Conservation (phyloP, 305 asterid species). For the Stenogyne calaminthoides region DNA sequence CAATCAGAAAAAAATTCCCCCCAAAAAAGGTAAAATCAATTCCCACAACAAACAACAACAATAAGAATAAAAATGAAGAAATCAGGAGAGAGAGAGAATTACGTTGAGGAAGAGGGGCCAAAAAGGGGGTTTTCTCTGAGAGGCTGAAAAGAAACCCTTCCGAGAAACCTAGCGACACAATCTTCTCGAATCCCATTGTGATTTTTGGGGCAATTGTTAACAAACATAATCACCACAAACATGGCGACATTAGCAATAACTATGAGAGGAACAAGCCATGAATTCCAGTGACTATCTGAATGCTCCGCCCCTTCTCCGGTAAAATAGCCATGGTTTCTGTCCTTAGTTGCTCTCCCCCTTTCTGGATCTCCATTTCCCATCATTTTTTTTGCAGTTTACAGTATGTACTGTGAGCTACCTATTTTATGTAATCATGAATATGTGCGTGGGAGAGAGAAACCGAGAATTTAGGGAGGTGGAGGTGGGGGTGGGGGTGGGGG, state of each 20-base stretch:
- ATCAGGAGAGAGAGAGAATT: constrained; percentile 2
- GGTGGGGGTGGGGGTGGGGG: no score
- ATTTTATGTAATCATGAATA: no score
- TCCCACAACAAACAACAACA: not conserved
- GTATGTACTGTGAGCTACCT: no score
- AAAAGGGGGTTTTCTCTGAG: constrained; percentile 86
- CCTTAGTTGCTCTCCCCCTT: constrained; percentile 46
- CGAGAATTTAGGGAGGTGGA: no score
- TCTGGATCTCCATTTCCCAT: constrained; percentile 69
- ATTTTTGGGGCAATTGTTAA: constrained; percentile 79
- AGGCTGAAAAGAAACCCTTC: constrained; percentile 93
- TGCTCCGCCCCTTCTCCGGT: constrained; percentile 49
- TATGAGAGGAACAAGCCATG: constrained; percentile 91
- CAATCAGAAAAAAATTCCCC: no score
- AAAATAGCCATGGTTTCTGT: constrained; percentile 38
- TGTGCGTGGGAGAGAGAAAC: no score
- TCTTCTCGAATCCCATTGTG: constrained; percentile 36
- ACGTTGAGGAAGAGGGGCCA: constrained; percentile 95
- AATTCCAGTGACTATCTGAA: constrained; percentile 80
- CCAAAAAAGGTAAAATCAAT: not conserved
- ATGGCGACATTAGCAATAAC: constrained; percentile 81
- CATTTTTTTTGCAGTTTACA: no score
- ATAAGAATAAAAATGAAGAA: not conserved
- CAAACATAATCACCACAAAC: constrained; percentile 81
- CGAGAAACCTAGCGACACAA: constrained; percentile 84